Base-by-base conservation (phyloP, 306 rosid genomes). In the Trifolium repens region DNA sequence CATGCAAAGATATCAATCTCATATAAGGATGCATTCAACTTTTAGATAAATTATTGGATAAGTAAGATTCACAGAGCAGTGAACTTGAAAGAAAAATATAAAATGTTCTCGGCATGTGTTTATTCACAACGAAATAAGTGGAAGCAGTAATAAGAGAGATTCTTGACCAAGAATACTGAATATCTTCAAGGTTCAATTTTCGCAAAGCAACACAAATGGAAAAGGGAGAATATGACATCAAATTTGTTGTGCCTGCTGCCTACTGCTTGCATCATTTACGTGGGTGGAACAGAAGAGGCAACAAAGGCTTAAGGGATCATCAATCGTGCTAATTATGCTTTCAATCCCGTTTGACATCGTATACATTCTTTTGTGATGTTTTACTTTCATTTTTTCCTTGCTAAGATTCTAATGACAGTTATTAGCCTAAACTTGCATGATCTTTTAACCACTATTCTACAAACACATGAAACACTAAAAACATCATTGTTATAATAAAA, bases 31-130 rank as follows among this genome's bases (percentile, higher is more conserved):
- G 50, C 57, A 55, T 16, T 27, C 34, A 52, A 69, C 54, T 10
- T 80, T 74, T 49, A 17, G 59, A 43, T 49, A 16, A 26, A 78
- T 27, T 52, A 61, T 30, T 13, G 49, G 55, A 75, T 24, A 40
- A 16, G 19, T 50, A 42, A 9, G 16, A 63, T 35, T 63, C 35
- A 27, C 5, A 32, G 13, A 32, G 13, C 34, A 53, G 65, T n/a
- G 64, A 39, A 52, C 68, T 75, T 22, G 42, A 64, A 49, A 47
- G 9, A 63, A 72, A 8, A 30, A 42, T n/a, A 62, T 62, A 35
- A 62, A 62, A 62, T 62, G 16, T 62, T 34, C 14, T 35, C 10
- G 67, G 44, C 46, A 35, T 62, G 26, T 37, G 19, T n/a, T 62
- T 16, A n/a, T 62, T 34, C 43, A 61, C 40, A 61, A 34, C 2